These are phyloP conservation scores for Fusarium odoratissimum DNA, from an alignment of 2,329 filamentous ascomycete genomes.

Conservation along the genomic window DNA sequence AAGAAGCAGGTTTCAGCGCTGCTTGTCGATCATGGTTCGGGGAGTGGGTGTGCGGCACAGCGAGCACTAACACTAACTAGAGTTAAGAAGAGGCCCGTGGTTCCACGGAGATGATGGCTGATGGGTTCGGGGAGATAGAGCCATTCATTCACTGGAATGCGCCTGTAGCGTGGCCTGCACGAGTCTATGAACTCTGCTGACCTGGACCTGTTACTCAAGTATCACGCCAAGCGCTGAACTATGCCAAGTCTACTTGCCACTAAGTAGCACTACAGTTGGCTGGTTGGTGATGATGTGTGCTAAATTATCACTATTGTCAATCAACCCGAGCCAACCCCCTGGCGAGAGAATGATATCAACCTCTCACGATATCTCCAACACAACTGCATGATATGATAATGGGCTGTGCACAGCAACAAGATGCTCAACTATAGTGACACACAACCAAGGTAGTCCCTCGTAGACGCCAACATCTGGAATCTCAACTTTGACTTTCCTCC, in stretches of 20 bases:
- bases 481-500: constrained; percentile 5
- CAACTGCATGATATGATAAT: neutral
- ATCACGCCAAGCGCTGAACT: constrained; percentile 22
- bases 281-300: neutral
- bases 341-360: neutral
- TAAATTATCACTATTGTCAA: neutral
- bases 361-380: neutral
- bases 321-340: constrained; percentile 5
- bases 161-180: constrained; percentile 20
- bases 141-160: neutral
- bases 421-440: neutral
- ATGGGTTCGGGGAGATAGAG: constrained; percentile 44
- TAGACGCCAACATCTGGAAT: constrained; percentile 1
- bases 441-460: neutral
- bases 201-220: neutral
- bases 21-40: constrained; percentile 41
- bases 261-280: neutral
- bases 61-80: neutral
- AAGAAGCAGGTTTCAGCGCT: constrained; percentile 11
- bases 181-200: neutral
- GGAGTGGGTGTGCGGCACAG: constrained; percentile 31
- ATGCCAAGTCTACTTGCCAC: neutral
- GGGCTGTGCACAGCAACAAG: neutral
- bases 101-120: constrained; percentile 28
- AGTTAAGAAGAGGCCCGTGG: constrained; percentile 11